These are phyloP conservation scores for Brasenia schreberi DNA, from an alignment of 164 flowering plant species.

Conservation along the genomic window DNA sequence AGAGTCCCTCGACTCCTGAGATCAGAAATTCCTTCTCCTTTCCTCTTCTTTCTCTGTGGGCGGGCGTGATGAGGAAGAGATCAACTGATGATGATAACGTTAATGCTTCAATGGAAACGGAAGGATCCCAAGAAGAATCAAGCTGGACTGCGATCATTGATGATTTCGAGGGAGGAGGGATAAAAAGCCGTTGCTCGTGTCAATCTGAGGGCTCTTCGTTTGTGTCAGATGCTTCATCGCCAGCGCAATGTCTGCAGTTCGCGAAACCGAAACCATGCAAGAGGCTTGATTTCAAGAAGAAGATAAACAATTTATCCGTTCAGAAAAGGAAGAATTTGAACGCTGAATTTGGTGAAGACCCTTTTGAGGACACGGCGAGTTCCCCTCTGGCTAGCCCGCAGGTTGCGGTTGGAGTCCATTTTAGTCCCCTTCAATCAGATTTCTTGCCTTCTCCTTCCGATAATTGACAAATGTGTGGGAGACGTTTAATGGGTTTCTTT, in stretches of 20 bases:
- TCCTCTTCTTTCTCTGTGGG: too few relatives aligned
- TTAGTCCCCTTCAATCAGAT: not conserved
- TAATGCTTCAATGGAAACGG: not conserved
- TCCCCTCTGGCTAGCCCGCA: constrained; percentile 30
- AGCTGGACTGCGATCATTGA: not conserved
- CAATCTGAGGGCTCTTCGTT: not conserved
- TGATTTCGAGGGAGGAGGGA: not conserved
- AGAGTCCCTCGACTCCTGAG: too few relatives aligned
- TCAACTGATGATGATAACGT: too few relatives aligned
- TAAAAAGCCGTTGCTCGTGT: not conserved
- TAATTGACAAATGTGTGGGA: not conserved
- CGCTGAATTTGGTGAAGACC: constrained; percentile 13
- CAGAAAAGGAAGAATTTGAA: constrained; percentile 3
- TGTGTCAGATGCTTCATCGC: not conserved
- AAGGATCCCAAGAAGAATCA: not conserved
- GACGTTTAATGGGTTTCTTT: not conserved
- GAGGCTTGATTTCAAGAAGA: constrained; percentile 21
- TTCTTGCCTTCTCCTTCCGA: not conserved
- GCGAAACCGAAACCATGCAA: not conserved
- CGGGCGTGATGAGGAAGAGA: too few relatives aligned
- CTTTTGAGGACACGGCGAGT: constrained; percentile 37
- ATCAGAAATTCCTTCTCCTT: too few relatives aligned
- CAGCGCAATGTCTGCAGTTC: not conserved
- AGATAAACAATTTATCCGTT: constrained; percentile 3
- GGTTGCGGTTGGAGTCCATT: not conserved